Evolutionary conservation across 208 protist genomes (phyloP).

Genomic region (Trypanosomatidae sp.): DNA sequence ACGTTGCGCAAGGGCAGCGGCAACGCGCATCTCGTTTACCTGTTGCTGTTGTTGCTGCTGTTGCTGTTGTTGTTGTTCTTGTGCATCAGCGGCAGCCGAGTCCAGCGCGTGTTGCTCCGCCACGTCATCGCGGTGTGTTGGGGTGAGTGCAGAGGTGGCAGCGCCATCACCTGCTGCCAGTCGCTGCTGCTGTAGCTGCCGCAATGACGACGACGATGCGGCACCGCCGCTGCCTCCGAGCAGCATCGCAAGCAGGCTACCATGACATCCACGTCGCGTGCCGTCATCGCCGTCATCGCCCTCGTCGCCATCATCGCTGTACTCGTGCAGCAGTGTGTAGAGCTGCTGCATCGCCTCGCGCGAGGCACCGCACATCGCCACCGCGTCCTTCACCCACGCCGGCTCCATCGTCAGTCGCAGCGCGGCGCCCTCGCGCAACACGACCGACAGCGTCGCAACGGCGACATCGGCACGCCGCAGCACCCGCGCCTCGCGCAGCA

Average conservation of each 20-base stretch:
- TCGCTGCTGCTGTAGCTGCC: background rate
- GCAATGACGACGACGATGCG: no score
- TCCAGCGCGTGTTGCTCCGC: background rate
- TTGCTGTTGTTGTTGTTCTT: background rate
- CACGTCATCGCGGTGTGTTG: background rate
- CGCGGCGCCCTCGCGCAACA: constrained; percentile 9
- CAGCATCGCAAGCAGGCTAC: background rate
- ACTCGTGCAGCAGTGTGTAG: constrained; percentile 12
- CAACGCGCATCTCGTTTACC: constrained; percentile 1
- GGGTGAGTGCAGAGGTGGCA: background rate
- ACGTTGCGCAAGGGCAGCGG: constrained; percentile 9
- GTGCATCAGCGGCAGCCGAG: background rate
- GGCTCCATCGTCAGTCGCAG: constrained; percentile 20
- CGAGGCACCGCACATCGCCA: constrained; percentile 28
- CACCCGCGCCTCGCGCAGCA: constrained; percentile 51
- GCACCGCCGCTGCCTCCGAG: background rate
- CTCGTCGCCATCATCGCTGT: background rate
- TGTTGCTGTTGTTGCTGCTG: background rate
- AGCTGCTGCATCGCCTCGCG: constrained; percentile 28
- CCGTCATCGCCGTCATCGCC: background rate
- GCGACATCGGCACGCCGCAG: constrained; percentile 11
- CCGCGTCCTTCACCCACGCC: constrained; percentile 50
- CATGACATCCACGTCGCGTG: background rate
- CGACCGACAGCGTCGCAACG: constrained; percentile 28
- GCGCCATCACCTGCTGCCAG: background rate